A percentile compares a stretch with the other conserved stretches of the same genome.
Evolutionary conservation across 345 rosid genomes (phyloP).

Genomic region (Citrus cavaleriei): DNA sequence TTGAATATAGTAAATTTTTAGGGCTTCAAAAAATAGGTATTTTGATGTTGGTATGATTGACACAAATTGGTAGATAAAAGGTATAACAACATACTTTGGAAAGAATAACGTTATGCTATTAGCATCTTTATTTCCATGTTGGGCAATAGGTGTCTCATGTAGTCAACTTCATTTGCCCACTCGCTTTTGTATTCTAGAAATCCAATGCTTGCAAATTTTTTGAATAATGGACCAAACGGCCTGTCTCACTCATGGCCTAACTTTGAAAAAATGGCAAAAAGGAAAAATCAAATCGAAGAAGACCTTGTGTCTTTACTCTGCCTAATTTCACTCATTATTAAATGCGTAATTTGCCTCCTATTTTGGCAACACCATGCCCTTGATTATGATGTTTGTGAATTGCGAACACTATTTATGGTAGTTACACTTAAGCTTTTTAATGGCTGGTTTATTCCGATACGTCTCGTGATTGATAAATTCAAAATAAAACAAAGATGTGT

Average conservation of each 20-base stretch:
- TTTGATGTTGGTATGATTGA: background rate
- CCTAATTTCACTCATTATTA: background rate
- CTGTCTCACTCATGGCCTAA: constrained; percentile 23
- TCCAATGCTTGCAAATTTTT: background rate
- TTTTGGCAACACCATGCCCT: background rate
- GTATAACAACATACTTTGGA: background rate
- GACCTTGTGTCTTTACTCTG: background rate
- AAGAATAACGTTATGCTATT: background rate
- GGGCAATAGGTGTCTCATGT: background rate
- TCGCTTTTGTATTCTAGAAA: background rate
- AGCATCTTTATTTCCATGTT: background rate
- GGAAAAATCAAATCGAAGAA: background rate
- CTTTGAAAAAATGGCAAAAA: background rate
- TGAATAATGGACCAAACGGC: background rate
- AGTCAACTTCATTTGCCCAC: background rate
- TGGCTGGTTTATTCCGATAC: background rate
- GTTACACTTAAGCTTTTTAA: no score
- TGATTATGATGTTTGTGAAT: background rate
- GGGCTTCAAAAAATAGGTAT: background rate
- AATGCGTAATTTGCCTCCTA: background rate
- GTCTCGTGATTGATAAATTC: background rate
- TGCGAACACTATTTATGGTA: background rate
- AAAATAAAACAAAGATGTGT: background rate
- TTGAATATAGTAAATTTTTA: no score
- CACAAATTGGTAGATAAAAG: no score